Conservation (phyloP, 176 grass and related monocot genomes). For the Dendrocalamus sinicus region DNA sequence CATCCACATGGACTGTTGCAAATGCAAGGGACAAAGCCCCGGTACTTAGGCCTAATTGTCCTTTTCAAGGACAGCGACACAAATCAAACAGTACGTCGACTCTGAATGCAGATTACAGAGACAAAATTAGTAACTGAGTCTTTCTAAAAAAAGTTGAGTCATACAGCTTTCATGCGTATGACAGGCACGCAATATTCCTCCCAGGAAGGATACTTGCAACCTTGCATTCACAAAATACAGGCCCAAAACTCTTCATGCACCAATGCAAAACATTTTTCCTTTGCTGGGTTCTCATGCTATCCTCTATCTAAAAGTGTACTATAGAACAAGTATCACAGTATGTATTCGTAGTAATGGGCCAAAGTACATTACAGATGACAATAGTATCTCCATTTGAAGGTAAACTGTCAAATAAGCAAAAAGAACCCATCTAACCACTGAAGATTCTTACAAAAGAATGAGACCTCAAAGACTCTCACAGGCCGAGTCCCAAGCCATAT, state of each 20-base stretch:
- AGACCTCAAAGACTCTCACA: conserved; percentile 25
- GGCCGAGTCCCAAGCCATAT: conserved; percentile 47
- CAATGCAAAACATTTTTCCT: background rate
- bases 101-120: background rate
- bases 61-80: background rate
- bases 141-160: background rate
- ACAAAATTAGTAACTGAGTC: background rate
- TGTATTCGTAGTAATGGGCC: conserved; percentile 32
- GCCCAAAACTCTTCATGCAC: background rate
- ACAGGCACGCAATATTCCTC: background rate
- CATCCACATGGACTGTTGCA: conserved; percentile 19
- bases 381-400: conserved; percentile 50
- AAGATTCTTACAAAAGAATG: conserved; percentile 66
- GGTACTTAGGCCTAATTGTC: background rate
- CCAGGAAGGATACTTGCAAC: background rate
- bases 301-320: background rate
- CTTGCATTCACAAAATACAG: background rate
- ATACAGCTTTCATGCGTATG: background rate
- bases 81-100: background rate
- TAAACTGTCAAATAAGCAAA: conserved; percentile 37
- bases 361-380: conserved; percentile 38
- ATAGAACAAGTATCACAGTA: conserved; percentile 33
- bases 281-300: conserved; percentile 7
- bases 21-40: background rate
- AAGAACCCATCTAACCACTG: conserved; percentile 46